These are phyloP conservation scores for Pleurostoma richardsiae DNA, from an alignment of 2,329 filamentous ascomycete genomes.

Conservation along the genomic window DNA sequence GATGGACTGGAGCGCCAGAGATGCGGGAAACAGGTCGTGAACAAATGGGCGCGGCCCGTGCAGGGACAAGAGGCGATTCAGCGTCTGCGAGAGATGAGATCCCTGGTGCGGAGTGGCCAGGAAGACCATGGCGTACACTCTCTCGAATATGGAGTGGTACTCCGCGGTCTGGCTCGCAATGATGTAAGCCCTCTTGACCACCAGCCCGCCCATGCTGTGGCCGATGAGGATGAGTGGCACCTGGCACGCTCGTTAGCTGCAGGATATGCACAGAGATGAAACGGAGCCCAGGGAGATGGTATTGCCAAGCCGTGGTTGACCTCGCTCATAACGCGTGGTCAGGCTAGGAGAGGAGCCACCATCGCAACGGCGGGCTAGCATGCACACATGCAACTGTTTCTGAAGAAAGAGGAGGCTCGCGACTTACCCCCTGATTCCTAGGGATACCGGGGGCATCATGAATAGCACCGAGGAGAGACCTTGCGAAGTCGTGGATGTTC, in stretches of 20 bases:
- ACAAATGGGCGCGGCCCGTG: slow-evolving; percentile 20
- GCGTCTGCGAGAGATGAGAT: slow-evolving; percentile 16
- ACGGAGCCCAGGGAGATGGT: not conserved
- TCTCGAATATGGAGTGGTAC: slow-evolving; percentile 13
- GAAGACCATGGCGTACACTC: slow-evolving; percentile 26
- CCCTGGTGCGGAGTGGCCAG: slow-evolving; percentile 30
- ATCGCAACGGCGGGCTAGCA: no score
- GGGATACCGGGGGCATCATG: slow-evolving; percentile 18
- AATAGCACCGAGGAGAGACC: slow-evolving; percentile 19
- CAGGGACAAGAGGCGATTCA: slow-evolving; percentile 16
- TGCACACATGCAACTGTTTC: no score
- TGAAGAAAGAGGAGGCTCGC: no score
- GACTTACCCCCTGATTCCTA: slow-evolving; percentile 8
- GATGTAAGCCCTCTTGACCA: slow-evolving; percentile 28
- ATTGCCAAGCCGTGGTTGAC: not conserved
- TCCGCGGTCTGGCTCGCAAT: slow-evolving; percentile 14
- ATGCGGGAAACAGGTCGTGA: slow-evolving; percentile 20
- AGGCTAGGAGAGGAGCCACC: no score
- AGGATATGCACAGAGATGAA: not conserved
- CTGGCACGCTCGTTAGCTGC: slow-evolving; percentile 4
- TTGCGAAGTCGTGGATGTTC: slow-evolving; percentile 24
- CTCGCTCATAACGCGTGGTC: no score
- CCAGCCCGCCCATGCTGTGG: slow-evolving; percentile 32
- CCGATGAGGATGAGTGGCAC: slow-evolving; percentile 23
- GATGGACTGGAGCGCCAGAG: slow-evolving; percentile 18